Evolutionary conservation across 192 early-diverging fungal genomes (phyloP), one percentile per base, ranked within the genome.

Genomic region (Backusella morwellensis): DNA sequence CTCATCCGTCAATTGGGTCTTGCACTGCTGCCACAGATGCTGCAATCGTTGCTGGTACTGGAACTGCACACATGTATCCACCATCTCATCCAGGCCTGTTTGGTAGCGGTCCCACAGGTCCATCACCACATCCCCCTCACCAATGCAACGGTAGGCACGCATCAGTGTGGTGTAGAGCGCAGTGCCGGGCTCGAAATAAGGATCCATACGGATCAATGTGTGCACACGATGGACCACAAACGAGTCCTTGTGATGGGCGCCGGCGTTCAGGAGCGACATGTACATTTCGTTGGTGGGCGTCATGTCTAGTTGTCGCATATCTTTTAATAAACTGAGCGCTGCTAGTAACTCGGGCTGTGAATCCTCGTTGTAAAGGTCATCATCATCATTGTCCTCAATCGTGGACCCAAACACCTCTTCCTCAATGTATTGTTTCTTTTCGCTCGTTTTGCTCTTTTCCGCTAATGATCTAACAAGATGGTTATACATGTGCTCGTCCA

Each of bases 131-230:
- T 41, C n/a, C 6, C 42, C 35, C 67, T 83, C 47, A n/a, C 76
- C 82, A 6, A 80, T 54, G 7, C 23, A 21, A 42, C 50, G 50
- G 42, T 83, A 85, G 4, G 78, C 84, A 19, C 73, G 40, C 79
- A 83, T 81, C 35, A 85, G 40, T 14, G 75, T 52, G 26, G 77
- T 74, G 42, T 76, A 76, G 14, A 83, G 42, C 23, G 19, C 4
- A 12, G 66, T 36, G 56, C 81, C 82, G 9, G 69, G 40, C 11
- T 83, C 82, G 32, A 85, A 35, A 52, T 70, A 70, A 0, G 72
- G n/a, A 41, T 85, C 82, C 70, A 85, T 74, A 26, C 75, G 73
- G 9, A 85, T 63, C 21, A 81, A 15, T n/a, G 70, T 72, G 68
- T 85, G 84, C 23, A 85, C 35, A 5, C 69, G 80, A n/a, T 73